Base-by-base conservation (phyloP, 768 basidiomycete species). In the Mycena polygramma region DNA sequence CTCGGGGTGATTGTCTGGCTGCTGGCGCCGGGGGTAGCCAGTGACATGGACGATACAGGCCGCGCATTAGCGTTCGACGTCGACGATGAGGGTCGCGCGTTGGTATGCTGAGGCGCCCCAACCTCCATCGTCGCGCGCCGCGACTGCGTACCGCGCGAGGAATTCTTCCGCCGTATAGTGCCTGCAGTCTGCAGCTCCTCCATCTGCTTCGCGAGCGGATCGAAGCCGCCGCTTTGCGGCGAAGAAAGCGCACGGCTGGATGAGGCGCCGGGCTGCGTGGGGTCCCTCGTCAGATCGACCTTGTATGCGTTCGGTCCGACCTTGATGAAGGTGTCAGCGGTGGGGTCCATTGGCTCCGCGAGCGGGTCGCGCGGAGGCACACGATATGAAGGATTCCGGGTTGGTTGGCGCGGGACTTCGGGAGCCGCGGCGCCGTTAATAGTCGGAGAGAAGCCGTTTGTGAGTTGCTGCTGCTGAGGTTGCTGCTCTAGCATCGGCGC, bases 251-350 rank as follows among this genome's bases (percentile, higher is more conserved):
- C 41, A 30, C 76, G 76, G 53, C 70, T 76, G 22, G 75, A 75
- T 61, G 81, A 75, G 13, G 79, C 74, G 39, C 73, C 75, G 57
- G 81, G 82, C 52, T 79, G 80, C 73, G 92, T 91, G n/a, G 92
- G 92, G 73, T 93, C 91, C 73, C 84, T 87, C 57, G 77, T 83
- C 20, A 87, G 85, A 78, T 94, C 91, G 11, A 92, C 92, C 53
- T 84, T 87, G 79, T 92, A 94, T 1, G 91, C 84, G 59, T 88
- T 87, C 39, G 83, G 81, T 2, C 93, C 94, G 22, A 94, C 88
- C 77, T 88, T 91, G 77, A 94, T 90, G 77, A 86, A 93, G 5
- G 88, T 91, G 72, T 90, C 86, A 13, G 89, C 86, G 5, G 81
- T 88, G 9, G 91, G 91, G 75, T 90, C 91, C 43, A 91, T 86